phyloP scores from a whole-genome alignment of 139 green algal genomes.

The Picochlorum sp. region DNA sequence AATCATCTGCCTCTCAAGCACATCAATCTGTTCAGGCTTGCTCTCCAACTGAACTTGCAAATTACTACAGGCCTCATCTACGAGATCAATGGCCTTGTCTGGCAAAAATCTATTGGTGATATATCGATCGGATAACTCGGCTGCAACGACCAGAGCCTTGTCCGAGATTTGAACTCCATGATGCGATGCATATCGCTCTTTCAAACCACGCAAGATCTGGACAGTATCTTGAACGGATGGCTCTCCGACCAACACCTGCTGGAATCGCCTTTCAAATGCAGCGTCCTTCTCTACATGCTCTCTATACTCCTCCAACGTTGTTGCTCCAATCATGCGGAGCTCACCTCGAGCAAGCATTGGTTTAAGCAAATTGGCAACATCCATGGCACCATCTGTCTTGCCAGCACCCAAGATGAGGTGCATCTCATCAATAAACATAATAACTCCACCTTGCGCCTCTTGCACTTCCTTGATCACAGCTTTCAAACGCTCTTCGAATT shows the following conservation, averaged over 20 bases:
- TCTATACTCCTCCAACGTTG: conserved; percentile 83
- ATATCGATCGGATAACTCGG: conserved; percentile 61
- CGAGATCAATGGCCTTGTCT: conserved; percentile 85
- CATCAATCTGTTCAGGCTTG: conserved; percentile 74
- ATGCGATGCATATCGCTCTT: conserved; percentile 73
- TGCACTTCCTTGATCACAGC: conserved; percentile 70
- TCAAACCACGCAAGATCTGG: conserved; percentile 84
- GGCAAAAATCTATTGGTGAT: conserved; percentile 57
- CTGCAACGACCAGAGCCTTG: conserved; percentile 57
- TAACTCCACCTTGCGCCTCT: conserved; percentile 40
- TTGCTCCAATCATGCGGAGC: conserved; percentile 90
- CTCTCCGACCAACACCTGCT: conserved; percentile 77
- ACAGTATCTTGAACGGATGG: conserved; percentile 83
- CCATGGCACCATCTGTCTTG: conserved; percentile 75
- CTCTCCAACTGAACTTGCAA: conserved; percentile 63
- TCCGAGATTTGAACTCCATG: conserved; percentile 72
- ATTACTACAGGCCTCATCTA: conserved; percentile 70
- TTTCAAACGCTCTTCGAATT: conserved; percentile 95
- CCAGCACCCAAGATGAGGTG: conserved; percentile 66
- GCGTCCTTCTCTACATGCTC: conserved; percentile 93
- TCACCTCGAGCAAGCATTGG: conserved; percentile 91
- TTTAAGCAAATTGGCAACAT: conserved; percentile 94
- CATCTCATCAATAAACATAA: conserved; percentile 96
- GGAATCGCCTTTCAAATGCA: conserved; percentile 84
- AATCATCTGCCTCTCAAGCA: conserved; percentile 57